Percentiles rank a stretch among this genome's conserved stretches.
phyloP scores from a whole-genome alignment of 2,329 filamentous ascomycete genomes.

The Septoria petroselini region DNA sequence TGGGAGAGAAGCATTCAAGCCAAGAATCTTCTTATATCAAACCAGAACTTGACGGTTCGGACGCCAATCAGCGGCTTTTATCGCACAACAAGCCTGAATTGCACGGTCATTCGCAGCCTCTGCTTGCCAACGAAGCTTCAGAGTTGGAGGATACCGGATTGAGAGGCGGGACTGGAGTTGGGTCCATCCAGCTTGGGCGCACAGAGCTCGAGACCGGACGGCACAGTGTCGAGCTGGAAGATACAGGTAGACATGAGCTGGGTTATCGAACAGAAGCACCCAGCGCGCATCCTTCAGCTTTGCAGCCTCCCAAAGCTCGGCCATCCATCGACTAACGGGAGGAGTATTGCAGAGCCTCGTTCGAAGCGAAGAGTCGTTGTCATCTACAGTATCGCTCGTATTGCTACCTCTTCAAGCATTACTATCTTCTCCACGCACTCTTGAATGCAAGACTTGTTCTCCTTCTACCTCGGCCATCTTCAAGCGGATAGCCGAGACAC shows the following conservation, averaged over 20 bases:
- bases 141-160: background rate
- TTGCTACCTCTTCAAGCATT: too few species aligned
- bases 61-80: background rate
- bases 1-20: background rate
- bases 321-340: too few species aligned
- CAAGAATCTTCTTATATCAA: background rate
- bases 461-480: too few species aligned
- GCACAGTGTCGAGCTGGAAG: constrained; percentile 5
- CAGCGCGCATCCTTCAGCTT: background rate
- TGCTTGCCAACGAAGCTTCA: background rate
- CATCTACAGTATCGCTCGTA: too few species aligned
- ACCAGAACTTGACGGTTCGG: constrained; percentile 4
- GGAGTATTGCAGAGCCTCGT: too few species aligned
- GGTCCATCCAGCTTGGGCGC: background rate
- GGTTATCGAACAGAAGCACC: constrained; percentile 6
- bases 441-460: too few species aligned
- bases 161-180: background rate
- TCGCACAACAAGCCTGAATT: constrained; percentile 7
- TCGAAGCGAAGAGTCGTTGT: too few species aligned
- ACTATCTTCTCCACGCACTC: too few species aligned
- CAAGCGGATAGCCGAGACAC: too few species aligned
- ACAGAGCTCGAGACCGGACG: too few species aligned
- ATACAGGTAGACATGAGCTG: background rate
- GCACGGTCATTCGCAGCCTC: background rate
- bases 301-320: background rate